Conservation (phyloP, 306 rosid genomes). For the Coriaria nepalensis region DNA sequence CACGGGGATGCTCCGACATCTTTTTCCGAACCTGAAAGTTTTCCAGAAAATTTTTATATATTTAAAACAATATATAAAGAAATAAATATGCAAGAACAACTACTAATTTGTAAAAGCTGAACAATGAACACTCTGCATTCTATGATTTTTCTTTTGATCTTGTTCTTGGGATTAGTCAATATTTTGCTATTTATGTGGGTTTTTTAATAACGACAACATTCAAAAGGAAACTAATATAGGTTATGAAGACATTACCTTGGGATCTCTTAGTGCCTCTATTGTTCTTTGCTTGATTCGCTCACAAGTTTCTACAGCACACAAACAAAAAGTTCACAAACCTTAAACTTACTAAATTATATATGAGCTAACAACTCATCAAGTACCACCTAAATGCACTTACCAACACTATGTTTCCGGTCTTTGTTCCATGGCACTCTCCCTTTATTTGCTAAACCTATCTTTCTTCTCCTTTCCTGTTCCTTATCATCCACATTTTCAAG, state of each 20-base stretch:
- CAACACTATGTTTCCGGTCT: conserved; percentile 68
- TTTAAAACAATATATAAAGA: neutral
- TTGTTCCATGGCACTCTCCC: conserved; percentile 95
- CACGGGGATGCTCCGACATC: conserved; percentile 53
- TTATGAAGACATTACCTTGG: conserved; percentile 89
- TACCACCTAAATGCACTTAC: conserved; percentile 20
- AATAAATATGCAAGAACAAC: neutral
- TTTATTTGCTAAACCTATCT: conserved; percentile 75
- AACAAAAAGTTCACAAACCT: conserved; percentile 4
- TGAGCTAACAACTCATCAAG: conserved; percentile 1
- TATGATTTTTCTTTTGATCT: no score
- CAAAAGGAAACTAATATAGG: conserved; percentile 12
- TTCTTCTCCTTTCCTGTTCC: conserved; percentile 57
- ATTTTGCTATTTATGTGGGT: conserved; percentile 3
- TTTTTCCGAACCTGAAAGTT: conserved; percentile 60
- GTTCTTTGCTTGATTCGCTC: conserved; percentile 62
- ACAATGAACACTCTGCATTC: no score
- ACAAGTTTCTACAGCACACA: conserved; percentile 45
- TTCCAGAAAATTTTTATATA: conserved; percentile 2
- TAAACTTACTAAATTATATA: conserved; percentile 13
- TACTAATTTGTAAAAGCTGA: neutral
- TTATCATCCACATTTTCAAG: conserved; percentile 17
- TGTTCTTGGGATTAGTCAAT: no score
- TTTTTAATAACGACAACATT: conserved; percentile 1
- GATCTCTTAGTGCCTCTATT: conserved; percentile 66